Evolutionary conservation across 805 yeast species (phyloP).

Genomic region (Kodamaea sagamina): DNA sequence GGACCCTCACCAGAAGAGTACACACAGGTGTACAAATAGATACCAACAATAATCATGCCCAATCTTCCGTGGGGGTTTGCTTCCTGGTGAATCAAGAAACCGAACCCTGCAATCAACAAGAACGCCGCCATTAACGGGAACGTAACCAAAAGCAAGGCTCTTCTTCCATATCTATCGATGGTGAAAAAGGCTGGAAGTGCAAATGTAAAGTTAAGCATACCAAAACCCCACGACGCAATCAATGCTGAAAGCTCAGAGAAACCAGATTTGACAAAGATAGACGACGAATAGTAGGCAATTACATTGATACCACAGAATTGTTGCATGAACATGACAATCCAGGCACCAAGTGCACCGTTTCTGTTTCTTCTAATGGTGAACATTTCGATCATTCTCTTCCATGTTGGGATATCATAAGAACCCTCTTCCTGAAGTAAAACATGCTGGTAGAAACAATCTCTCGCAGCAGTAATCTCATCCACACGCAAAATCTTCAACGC

Average conservation of each 20-base stretch:
- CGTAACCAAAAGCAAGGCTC: slow-evolving; percentile 56
- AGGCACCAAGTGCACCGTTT: slow-evolving; percentile 78
- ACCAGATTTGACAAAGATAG: slow-evolving; percentile 70
- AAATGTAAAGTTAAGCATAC: slow-evolving; percentile 75
- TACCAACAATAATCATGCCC: slow-evolving; percentile 70
- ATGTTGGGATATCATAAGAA: slow-evolving; percentile 48
- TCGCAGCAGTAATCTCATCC: slow-evolving; percentile 56
- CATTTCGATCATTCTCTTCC: slow-evolving; percentile 54
- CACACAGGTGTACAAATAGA: slow-evolving; percentile 69
- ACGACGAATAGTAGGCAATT: slow-evolving; percentile 81
- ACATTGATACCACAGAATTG: slow-evolving; percentile 91
- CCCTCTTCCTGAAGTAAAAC: slow-evolving; percentile 62
- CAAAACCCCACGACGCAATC: slow-evolving; percentile 85
- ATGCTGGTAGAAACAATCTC: slow-evolving; percentile 62
- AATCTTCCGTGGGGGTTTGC: slow-evolving; percentile 50
- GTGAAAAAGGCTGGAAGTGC: slow-evolving; percentile 83
- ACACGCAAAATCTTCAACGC: slow-evolving; percentile 50
- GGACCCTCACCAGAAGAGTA: slow-evolving; percentile 89
- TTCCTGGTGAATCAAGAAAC: slow-evolving; percentile 64
- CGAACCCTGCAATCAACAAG: slow-evolving; percentile 63
- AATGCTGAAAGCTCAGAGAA: slow-evolving; percentile 62
- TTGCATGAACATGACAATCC: slow-evolving; percentile 86
- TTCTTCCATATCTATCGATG: slow-evolving; percentile 76
- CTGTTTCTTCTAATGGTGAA: slow-evolving; percentile 77
- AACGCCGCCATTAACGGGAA: slow-evolving; percentile 67